Evolutionary conservation across 2,329 filamentous ascomycete genomes (phyloP).

Genomic region (Penicillium vulpinum): DNA sequence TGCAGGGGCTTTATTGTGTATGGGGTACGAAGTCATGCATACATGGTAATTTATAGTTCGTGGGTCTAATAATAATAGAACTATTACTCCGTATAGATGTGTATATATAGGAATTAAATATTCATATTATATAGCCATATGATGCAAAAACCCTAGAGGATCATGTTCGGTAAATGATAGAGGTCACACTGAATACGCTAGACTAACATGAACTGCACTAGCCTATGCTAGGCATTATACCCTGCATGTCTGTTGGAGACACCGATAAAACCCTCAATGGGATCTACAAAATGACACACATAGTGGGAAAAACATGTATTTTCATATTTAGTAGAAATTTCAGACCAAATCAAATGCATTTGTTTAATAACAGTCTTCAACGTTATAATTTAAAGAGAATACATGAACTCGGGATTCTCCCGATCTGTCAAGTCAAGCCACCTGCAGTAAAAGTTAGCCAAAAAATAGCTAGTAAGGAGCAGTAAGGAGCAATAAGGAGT

Average conservation of each 20-base stretch:
- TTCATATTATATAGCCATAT: too few species aligned
- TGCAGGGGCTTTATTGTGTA: slow-evolving; percentile 14
- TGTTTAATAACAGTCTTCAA: neutral
- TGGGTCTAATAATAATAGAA: too few species aligned
- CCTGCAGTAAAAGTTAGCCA: slow-evolving; percentile 22
- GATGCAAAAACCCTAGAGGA: too few species aligned
- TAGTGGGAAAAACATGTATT: too few species aligned
- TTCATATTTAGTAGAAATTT: too few species aligned
- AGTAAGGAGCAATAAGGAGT: too few species aligned
- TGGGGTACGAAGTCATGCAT: neutral
- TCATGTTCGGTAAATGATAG: neutral
- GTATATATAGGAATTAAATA: too few species aligned
- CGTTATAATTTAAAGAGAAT: slow-evolving; percentile 41
- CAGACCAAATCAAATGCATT: too few species aligned
- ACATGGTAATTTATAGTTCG: neutral
- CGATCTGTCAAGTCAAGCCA: slow-evolving; percentile 65
- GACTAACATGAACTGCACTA: neutral
- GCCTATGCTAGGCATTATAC: neutral
- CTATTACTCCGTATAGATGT: too few species aligned
- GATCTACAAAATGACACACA: neutral
- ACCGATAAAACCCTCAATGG: neutral
- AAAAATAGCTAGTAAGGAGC: neutral
- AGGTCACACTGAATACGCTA: neutral
- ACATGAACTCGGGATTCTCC: slow-evolving; percentile 66
- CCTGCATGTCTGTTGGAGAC: neutral